Base-by-base conservation (phyloP, 2,329 filamentous ascomycete species). In the Chaetomiaceae sp. region DNA sequence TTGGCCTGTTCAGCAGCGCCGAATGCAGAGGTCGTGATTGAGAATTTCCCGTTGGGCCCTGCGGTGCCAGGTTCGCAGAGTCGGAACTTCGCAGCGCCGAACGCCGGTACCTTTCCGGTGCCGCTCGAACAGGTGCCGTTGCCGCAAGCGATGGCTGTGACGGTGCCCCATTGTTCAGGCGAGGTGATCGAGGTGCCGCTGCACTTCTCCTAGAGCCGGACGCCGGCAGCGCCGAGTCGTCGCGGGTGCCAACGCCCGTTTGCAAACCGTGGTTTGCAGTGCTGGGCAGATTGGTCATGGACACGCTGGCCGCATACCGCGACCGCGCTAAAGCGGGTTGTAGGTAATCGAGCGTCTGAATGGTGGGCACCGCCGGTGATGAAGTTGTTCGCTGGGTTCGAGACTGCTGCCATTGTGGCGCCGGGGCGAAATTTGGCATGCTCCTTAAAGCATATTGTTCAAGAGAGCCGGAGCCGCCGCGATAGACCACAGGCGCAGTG, bases 101-200 rank as follows among this genome's bases (percentile, higher is more conserved):
- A 41, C 89, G 83, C 58, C 89, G 79, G 63, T 96, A 96, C 49
- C 91, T 81, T 63, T 95, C 89, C 1, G 88, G 87, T 1, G 86
- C 81, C 18, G 82, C 72, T 59, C 88, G 89, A 37, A 72, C 66
- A 18, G 79, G 72, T 4, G 75, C 71, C 34, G 82, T 75, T 65
- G 68, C 83, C 60, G 56, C 74, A 67, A 63, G 81, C 53, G 67
- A 76, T 39, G 79, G 74, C 55, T 72, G 72, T 18, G 63, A 66
- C 11, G 68, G 56, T 3, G 66, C 60, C 35, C 58, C 59, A 34
- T 68, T 65, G 35, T 4, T 39, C 19, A 69, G 42, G 24, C 68
- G 67, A 5, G 68, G 60, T 11, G 71, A 67, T 54, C 73, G 73
- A 14, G 70, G 71, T 45, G 63, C 57, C 12, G 66, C 60, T 4